Evolutionary conservation across 495 filamentous ascomycete species (phyloP), one percentile per base, ranked within the genome.

Genomic region (Daldinia decipiens): DNA sequence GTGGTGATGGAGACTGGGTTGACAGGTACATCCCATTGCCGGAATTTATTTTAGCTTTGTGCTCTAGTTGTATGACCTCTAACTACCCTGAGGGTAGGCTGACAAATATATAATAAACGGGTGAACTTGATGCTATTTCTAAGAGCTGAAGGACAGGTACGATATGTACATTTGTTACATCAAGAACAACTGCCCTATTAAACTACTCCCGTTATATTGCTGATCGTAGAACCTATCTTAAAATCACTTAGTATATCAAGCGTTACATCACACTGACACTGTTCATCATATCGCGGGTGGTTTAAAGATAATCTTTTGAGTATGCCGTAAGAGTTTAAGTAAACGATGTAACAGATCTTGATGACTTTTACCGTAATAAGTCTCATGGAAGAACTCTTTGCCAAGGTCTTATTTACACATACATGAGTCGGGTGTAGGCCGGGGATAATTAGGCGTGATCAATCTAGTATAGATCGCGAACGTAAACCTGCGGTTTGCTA

Each of bases 361-460:
- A 56, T 59, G 34, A 26, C 15, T 36, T 15, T 60, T 38, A 31
- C 38, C 24, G 31, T 54, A 59, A 54, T 15, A 38, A 24, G 32
- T 17, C 31, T 32, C 27, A 54, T 19, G 47, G 63, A 29, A 67
- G 27, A 72, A 24, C 53, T 17, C 52, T 45, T 38, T 36, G 68
- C 68, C 63, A 71, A 67, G 52, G 21, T 38, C 36, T 29, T n/a
- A 45, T 36, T 12, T 34, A 60, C 13, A 68, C 21, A 21, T 40
- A 34, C n/a, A 55, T 43, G 29, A 38, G 29, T 17, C 27, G 45
- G 34, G 21, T 21, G 32, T 53, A 58, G 62, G 36, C 63, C 59
- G 63, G 68, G 45, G 63, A 67, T 62, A 67, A 58, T 45, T 45
- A 66, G 27, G 19, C 39, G 32, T 50, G 19, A 57, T 29, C 24